A percentile compares a stretch with the other conserved stretches of the same genome.
Evolutionary conservation across 495 filamentous ascomycete species (phyloP).

Genomic region (Letharia lupina): DNA sequence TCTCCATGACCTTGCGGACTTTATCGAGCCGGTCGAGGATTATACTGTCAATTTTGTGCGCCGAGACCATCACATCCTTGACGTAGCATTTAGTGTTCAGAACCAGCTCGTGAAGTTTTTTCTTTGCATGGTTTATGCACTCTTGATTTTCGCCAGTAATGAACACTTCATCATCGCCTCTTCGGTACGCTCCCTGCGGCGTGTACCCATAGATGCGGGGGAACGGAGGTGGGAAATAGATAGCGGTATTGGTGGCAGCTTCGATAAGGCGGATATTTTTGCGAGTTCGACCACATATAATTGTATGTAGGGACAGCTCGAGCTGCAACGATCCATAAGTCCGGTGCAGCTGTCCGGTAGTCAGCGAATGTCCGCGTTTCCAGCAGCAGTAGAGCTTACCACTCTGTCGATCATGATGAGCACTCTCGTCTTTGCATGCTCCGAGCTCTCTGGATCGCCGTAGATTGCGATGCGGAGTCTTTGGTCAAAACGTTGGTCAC

Average conservation of each 20-base stretch:
- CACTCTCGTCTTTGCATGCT: constrained; percentile 92
- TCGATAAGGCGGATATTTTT: constrained; percentile 98
- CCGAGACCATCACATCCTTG: constrained; percentile 78
- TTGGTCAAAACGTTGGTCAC: constrained; percentile 63
- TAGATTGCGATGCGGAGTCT: constrained; percentile 87
- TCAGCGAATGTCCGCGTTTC: constrained; percentile 29
- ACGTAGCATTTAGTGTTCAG: constrained; percentile 73
- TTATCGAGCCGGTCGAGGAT: constrained; percentile 87
- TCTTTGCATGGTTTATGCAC: constrained; percentile 77
- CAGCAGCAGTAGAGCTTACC: constrained; percentile 45
- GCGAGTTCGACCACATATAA: constrained; percentile 82
- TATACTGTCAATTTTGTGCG: constrained; percentile 89
- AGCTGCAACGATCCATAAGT: constrained; percentile 73
- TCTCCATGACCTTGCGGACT: constrained; percentile 93
- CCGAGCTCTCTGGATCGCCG: constrained; percentile 87
- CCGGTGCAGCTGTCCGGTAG: constrained; percentile 61
- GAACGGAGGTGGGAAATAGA: constrained; percentile 94
- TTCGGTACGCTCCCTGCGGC: constrained; percentile 64
- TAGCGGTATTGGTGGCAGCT: constrained; percentile 84
- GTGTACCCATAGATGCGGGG: constrained; percentile 81
- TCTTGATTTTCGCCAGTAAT: constrained; percentile 81
- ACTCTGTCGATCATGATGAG: constrained; percentile 96
- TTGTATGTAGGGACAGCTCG: constrained; percentile 77
- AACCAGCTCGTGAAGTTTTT: constrained; percentile 76
- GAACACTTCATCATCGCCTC: constrained; percentile 82